These are phyloP conservation scores for Crithidia fasciculata DNA, from an alignment of 208 protist species.

Conservation along the genomic window DNA sequence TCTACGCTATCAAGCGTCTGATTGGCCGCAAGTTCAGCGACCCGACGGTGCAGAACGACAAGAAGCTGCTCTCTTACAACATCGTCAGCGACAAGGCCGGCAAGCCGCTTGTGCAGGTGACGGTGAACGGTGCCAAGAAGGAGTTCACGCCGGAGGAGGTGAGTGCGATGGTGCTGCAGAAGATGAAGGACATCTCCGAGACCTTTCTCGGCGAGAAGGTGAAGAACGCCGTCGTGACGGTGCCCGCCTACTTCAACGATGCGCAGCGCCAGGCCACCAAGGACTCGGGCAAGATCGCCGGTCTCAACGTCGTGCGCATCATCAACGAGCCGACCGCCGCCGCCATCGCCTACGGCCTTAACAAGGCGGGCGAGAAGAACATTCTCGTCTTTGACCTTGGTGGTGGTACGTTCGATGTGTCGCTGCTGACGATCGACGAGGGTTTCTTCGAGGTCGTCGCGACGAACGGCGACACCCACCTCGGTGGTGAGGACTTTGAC, in stretches of 20 bases:
- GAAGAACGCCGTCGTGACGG: slow-evolving; percentile 97
- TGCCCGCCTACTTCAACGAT: slow-evolving; percentile 99
- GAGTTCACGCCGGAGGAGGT: slow-evolving; percentile 90
- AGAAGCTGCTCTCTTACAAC: slow-evolving; percentile 93
- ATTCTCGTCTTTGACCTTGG: slow-evolving; percentile 99
- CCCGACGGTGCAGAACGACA: slow-evolving; percentile 93
- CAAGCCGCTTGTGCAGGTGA: slow-evolving; percentile 85
- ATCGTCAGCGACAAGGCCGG: slow-evolving; percentile 79
- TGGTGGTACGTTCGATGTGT: slow-evolving; percentile 99
- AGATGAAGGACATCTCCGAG: slow-evolving; percentile 95
- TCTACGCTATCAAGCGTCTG: slow-evolving; percentile 93
- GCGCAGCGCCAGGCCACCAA: slow-evolving; percentile 99
- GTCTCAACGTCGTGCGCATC: slow-evolving; percentile 98
- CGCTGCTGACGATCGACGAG: slow-evolving; percentile 98
- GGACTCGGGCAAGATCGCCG: slow-evolving; percentile 97
- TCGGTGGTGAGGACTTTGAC: slow-evolving; percentile 99
- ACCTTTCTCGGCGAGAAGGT: slow-evolving; percentile 94
- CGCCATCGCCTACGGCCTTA: slow-evolving; percentile 99
- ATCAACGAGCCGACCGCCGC: slow-evolving; percentile 99
- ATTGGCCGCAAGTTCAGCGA: slow-evolving; percentile 95
- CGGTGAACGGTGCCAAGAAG: slow-evolving; percentile 73
- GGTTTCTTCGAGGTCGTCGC: slow-evolving; percentile 99
- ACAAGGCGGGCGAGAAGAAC: slow-evolving; percentile 93
- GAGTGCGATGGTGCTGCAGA: slow-evolving; percentile 87
- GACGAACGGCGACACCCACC: slow-evolving; percentile 99